Conservation (phyloP, 2,329 filamentous ascomycete species). For the Didymella glomerata region DNA sequence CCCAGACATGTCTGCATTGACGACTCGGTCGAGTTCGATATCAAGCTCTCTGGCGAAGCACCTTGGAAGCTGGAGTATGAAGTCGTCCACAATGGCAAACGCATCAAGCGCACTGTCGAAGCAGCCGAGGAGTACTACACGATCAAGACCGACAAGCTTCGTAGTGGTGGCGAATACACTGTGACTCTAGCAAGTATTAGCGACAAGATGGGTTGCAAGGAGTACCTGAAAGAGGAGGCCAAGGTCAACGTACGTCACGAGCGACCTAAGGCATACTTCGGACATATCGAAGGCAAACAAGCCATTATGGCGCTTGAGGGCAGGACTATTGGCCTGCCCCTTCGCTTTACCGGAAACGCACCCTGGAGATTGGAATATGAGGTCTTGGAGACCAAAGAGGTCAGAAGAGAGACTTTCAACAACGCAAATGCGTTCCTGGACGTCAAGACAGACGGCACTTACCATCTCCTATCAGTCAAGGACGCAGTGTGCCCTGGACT, state of each 20-base stretch:
- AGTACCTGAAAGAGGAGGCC: conserved; percentile 81
- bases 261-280: conserved; percentile 86
- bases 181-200: conserved; percentile 85
- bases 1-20: conserved; percentile 80
- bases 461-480: conserved; percentile 78
- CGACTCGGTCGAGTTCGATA: conserved; percentile 76
- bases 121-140: conserved; percentile 71
- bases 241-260: conserved; percentile 89
- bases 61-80: conserved; percentile 95
- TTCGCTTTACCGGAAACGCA: conserved; percentile 83
- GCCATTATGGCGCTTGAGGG: conserved; percentile 79
- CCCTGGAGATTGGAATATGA: conserved; percentile 85
- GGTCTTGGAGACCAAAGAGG: conserved; percentile 65
- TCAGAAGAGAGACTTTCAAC: conserved; percentile 59
- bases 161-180: conserved; percentile 87
- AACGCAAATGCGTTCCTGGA: conserved; percentile 72
- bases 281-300: conserved; percentile 81
- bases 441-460: conserved; percentile 74
- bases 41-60: conserved; percentile 79
- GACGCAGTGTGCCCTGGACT: conserved; percentile 85
- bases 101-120: conserved; percentile 71
- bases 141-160: conserved; percentile 78
- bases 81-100: conserved; percentile 86
- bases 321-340: conserved; percentile 75
- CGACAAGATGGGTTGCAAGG: conserved; percentile 86